Evolutionary conservation across 768 basidiomycete species (phyloP).

Genomic region (Tylopilus plumbeoviolaceoides): DNA sequence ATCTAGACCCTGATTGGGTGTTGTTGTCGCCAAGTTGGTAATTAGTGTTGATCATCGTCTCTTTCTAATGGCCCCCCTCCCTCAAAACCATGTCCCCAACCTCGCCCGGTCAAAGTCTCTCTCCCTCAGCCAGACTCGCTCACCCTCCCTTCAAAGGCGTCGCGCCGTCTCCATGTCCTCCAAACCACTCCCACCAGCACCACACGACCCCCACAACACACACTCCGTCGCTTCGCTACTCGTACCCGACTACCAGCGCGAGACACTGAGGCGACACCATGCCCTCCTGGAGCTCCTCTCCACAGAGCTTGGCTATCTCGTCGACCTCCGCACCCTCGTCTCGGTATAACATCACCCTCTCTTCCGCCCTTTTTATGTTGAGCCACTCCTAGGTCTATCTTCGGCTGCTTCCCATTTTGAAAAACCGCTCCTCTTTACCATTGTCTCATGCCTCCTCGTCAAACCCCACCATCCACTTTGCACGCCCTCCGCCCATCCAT

Average conservation of each 20-base stretch:
- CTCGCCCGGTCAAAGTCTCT: background rate
- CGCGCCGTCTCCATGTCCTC: background rate
- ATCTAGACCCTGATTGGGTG: background rate
- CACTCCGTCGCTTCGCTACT: background rate
- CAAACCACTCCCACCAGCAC: background rate
- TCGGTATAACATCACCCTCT: conserved; percentile 45
- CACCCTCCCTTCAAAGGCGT: background rate
- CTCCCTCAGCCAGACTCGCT: background rate
- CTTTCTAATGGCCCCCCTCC: background rate
- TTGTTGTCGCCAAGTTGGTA: background rate
- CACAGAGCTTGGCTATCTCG: conserved; percentile 81
- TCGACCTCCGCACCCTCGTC: conserved; percentile 74
- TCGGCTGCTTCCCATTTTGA: conserved; percentile 50
- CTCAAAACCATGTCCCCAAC: background rate
- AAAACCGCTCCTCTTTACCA: conserved; percentile 21
- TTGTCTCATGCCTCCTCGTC: conserved; percentile 24
- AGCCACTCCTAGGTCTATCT: conserved; percentile 54
- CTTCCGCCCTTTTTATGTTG: background rate
- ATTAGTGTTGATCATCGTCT: background rate
- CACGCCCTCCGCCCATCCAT: conserved; percentile 38
- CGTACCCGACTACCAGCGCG: background rate
- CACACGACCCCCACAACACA: background rate
- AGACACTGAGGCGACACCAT: conserved; percentile 43
- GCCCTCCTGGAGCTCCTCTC: conserved; percentile 80
- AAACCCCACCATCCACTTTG: conserved; percentile 26